These are phyloP conservation scores for Solanum aculeatissimum DNA, from an alignment of 305 asterid genomes.

Conservation along the genomic window DNA sequence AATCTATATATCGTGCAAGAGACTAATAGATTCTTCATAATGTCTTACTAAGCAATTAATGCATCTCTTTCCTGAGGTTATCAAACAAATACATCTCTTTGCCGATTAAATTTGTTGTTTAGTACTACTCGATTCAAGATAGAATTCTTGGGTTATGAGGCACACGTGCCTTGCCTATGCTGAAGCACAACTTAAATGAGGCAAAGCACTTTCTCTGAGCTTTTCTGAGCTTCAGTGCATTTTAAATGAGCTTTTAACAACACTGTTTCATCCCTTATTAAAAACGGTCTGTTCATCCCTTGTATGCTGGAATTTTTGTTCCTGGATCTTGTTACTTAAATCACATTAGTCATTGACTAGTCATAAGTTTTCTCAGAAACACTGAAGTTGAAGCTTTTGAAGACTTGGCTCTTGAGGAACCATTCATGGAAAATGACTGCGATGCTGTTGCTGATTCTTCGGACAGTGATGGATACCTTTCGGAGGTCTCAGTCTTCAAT, in stretches of 20 bases:
- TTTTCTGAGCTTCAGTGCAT: not conserved
- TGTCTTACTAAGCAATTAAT: not conserved
- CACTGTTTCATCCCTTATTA: not conserved
- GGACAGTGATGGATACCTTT: constrained; percentile 94
- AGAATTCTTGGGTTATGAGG: not conserved
- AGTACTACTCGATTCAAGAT: not conserved
- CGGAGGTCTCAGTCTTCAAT: constrained; percentile 50
- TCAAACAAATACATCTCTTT: not conserved
- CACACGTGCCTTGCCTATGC: not conserved
- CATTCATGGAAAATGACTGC: constrained; percentile 37
- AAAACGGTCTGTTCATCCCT: not conserved
- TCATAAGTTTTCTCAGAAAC: constrained; percentile 27
- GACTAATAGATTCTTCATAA: not conserved
- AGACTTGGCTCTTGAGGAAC: constrained; percentile 44
- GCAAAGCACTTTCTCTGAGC: not conserved
- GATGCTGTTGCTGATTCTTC: constrained; percentile 46
- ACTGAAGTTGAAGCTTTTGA: constrained; percentile 24
- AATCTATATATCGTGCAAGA: not conserved
- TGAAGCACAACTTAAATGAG: not conserved
- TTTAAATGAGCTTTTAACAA: not conserved
- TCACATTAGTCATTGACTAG: not conserved
- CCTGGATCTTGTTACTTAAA: not conserved
- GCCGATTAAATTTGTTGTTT: not conserved
- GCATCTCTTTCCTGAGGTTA: not conserved
- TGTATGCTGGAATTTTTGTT: not conserved